Base-by-base conservation (phyloP, 148 eudicot species). In the Heliamphora exappendiculata region DNA sequence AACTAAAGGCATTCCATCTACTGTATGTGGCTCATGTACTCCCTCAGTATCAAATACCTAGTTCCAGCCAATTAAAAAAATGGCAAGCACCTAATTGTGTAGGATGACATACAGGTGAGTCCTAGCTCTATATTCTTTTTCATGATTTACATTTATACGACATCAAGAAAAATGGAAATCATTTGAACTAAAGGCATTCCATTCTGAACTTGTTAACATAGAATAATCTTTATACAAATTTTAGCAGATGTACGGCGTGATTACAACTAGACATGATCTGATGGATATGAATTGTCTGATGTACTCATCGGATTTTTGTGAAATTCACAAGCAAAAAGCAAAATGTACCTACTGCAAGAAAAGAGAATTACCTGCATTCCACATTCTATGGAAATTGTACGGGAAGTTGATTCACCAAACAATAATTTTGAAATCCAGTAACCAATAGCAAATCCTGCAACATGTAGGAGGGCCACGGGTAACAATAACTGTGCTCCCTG, bases 321-420 rank as follows among this genome's bases (percentile, higher is more conserved):
- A 51, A 57, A 47, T 49, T 28, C 22, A 19, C 22, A 8, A 2
- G 28, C 1, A 70, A 14, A 68, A 51, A 22, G 42, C 16, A 70
- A 37, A 49, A 29, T 13, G 24, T 24, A 44, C 53, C 28, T 8
- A 58, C 28, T 1, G 20, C 53, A 3, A 7, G 41, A 55, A 45
- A 9, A 41, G 28, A 66, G 60, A 77, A 24, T 78, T 84, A 90
- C 99, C 98, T 96, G 99, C 99, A 96, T 96, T 49, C 99, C 99
- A 76, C 99, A 96, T 84, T 96, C 99, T 76, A 96, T 96, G 64
- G 99, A 96, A 72, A 96, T 91, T n/a, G 99, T 96, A 67, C 99
- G 91, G 42, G 93, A 96, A 74, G 99, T 96, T 69, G 99, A 93
- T 90, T 96, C 99, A 26, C 99, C 99, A 80, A 96, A 96, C 51